Conservation (phyloP, 2,329 filamentous ascomycete species). For the Ceratocystis lukuohia region DNA sequence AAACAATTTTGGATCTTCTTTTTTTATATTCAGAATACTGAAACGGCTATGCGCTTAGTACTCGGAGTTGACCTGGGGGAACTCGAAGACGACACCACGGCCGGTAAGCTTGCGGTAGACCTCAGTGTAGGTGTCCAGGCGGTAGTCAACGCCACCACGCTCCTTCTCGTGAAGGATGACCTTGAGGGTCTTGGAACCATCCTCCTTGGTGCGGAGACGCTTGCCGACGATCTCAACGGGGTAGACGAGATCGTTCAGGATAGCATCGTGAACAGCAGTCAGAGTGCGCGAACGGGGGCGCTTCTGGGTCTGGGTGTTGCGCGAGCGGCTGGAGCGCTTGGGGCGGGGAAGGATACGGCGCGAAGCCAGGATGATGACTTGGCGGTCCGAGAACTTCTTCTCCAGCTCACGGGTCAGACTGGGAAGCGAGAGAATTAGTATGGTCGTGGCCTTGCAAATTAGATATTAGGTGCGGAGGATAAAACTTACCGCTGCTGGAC, state of each 20-base stretch:
- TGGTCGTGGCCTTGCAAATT: background rate
- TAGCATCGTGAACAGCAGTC: slow-evolving; percentile 96
- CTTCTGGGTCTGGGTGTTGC: slow-evolving; percentile 97
- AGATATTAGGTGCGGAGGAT: background rate
- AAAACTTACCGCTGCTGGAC: slow-evolving; percentile 92
- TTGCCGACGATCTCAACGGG: slow-evolving; percentile 99
- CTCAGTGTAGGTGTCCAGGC: slow-evolving; percentile 98
- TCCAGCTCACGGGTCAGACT: slow-evolving; percentile 99
- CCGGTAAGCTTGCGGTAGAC: slow-evolving; percentile 97
- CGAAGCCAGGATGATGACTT: slow-evolving; percentile 96
- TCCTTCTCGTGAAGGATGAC: slow-evolving; percentile 99
- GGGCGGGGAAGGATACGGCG: slow-evolving; percentile 97
- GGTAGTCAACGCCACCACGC: slow-evolving; percentile 97
- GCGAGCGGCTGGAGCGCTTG: slow-evolving; percentile 93
- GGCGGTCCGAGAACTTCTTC: slow-evolving; percentile 99
- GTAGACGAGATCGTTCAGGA: slow-evolving; percentile 96
- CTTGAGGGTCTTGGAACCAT: slow-evolving; percentile 97
- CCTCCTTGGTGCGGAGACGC: slow-evolving; percentile 96
- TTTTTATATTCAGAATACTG: slow-evolving; percentile 16
- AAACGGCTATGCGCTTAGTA: slow-evolving; percentile 46
- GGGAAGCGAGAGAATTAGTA: slow-evolving; percentile 22
- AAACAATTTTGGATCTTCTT: slow-evolving; percentile 13
- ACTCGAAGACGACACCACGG: slow-evolving; percentile 95
- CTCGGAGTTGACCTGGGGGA: slow-evolving; percentile 73
- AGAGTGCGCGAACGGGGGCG: slow-evolving; percentile 94